Base-by-base conservation (phyloP, 2,329 filamentous ascomycete species). In the Cyphellophora europaea region DNA sequence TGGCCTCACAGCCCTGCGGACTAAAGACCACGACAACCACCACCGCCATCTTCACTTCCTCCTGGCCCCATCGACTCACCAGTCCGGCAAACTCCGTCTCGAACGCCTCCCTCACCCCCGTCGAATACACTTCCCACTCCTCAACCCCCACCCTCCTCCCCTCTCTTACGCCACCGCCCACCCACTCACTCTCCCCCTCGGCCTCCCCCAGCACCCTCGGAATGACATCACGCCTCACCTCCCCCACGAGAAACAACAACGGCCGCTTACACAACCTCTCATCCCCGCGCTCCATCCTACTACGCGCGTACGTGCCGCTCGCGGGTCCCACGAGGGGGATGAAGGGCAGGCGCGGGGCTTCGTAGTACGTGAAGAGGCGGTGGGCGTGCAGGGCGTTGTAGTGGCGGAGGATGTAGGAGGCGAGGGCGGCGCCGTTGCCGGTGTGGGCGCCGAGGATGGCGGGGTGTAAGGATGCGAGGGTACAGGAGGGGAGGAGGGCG, bases 191-290 rank as follows among this genome's bases (percentile, higher is more conserved):
- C n/a, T 30, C 34, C 6, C 8, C 33, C 14, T 17, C 59, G 0
- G 53, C 49, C 0, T 63, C 53, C 25, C 73, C 70, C 23, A 96
- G 63, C 2, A 75, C 85, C 49, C 74, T 83, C 2, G 91, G 88
- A 44, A 98, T 94, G 45, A 94, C 77, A 55, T 96, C 91, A 29
- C 91, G 68, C 36, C 87, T 74, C 54, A 88, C 83, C 54, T 95
- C 89, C 13, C 91, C 91, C 0, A 93, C 87, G 11, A 93, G 71
- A 56, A 96, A 98, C 1, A 96, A 63, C 4, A 96, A 57, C 0
- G 81, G 72, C 1, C 67, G 71, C 32, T 61, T 51, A 15, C 50
- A 21, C 31, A 31, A 35, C 15, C 25, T 13, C 32, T 36, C 31
- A 34, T 37, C 40, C 17, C 47, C 13, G 2, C 36, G 19, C 10